These are phyloP conservation scores for Stagonosporopsis chrysanthemi DNA, from an alignment of 2,329 filamentous ascomycete species.

Conservation along the genomic window DNA sequence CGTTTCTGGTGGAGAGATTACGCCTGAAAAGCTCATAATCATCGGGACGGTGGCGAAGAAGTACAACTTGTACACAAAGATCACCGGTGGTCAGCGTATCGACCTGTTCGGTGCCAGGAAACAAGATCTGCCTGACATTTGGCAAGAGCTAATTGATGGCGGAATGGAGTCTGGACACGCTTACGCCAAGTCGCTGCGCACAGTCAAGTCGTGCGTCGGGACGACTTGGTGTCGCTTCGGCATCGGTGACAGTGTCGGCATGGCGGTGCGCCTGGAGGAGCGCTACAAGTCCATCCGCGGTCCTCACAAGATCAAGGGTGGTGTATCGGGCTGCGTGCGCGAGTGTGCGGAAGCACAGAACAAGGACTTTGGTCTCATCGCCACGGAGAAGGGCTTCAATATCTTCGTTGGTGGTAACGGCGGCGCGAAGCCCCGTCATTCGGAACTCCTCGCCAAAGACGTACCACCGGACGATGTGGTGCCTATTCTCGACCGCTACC, in stretches of 20 bases:
- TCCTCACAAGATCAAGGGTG: constrained; percentile 91
- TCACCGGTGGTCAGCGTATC: constrained; percentile 89
- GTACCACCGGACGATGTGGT: constrained; percentile 83
- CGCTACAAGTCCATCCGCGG: constrained; percentile 90
- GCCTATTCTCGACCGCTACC: constrained; percentile 84
- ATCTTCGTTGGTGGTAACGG: constrained; percentile 91
- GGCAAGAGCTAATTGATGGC: constrained; percentile 79
- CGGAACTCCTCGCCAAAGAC: constrained; percentile 84
- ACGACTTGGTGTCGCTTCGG: constrained; percentile 92
- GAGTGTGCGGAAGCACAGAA: constrained; percentile 93
- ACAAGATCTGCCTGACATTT: constrained; percentile 83
- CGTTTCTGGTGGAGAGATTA: constrained; percentile 85
- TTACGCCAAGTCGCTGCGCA: constrained; percentile 87
- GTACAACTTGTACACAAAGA: constrained; percentile 87
- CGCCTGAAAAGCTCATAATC: constrained; percentile 81
- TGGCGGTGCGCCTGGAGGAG: constrained; percentile 87
- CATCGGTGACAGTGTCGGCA: constrained; percentile 87
- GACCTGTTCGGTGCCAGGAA: constrained; percentile 93
- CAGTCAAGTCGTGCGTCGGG: constrained; percentile 91
- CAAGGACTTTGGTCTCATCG: constrained; percentile 93
- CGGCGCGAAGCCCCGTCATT: constrained; percentile 82
- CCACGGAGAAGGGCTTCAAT: constrained; percentile 92
- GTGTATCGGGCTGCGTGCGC: constrained; percentile 88
- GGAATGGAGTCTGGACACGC: constrained; percentile 92
- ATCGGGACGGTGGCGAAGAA: constrained; percentile 86